Evolutionary conservation across 139 green algal genomes (phyloP).

Genomic region (Volvox africanus): DNA sequence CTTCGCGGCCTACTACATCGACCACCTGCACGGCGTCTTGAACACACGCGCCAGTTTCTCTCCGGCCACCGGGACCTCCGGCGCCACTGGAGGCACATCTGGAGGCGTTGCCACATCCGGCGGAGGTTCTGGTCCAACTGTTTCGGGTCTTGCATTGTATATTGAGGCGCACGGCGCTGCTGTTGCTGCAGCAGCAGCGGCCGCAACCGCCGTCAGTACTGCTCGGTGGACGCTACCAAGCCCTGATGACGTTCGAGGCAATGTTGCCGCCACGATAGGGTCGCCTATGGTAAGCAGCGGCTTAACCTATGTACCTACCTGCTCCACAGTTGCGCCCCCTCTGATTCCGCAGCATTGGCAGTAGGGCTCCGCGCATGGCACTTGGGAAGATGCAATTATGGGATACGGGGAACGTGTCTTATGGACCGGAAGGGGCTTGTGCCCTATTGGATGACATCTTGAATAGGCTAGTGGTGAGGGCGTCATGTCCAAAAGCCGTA

Average conservation of each 20-base stretch:
- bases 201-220: background rate
- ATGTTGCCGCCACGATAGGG: background rate
- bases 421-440: too few species aligned
- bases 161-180: background rate
- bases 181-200: background rate
- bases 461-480: too few species aligned
- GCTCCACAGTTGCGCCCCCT: slow-evolving; percentile 8
- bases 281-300: background rate
- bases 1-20: background rate
- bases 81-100: background rate
- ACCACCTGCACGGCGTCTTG: background rate
- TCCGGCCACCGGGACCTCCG: background rate
- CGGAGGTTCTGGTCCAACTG: background rate
- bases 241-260: background rate
- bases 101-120: background rate
- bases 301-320: background rate
- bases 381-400: too few species aligned
- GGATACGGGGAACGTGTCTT: too few species aligned
- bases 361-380: too few species aligned
- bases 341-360: background rate
- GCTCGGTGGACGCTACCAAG: background rate
- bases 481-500: too few species aligned
- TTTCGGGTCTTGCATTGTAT: background rate
- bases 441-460: too few species aligned
- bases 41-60: background rate